Evolutionary conservation across 2,329 filamentous ascomycete species (phyloP), one percentile per base, ranked within the genome.

Genomic region (Colletotrichum tropicicola): DNA sequence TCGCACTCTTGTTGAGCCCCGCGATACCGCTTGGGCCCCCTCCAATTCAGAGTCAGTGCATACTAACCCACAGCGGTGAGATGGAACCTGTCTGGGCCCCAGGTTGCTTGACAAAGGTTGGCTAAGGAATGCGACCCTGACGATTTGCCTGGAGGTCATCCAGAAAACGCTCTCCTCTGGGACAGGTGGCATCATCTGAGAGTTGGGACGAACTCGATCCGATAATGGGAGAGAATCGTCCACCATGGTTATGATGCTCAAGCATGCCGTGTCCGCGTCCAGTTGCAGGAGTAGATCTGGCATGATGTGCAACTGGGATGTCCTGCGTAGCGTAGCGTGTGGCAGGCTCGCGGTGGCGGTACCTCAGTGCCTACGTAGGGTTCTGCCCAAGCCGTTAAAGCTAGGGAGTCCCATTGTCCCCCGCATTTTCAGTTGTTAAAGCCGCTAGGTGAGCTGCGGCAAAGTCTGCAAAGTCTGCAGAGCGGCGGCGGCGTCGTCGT

Each of bases 201-300:
- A 62, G 56, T 60, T 62, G 56, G 56, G 65, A 66, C 48, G 65
- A 66, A 66, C 65, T 52, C 17, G 44, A 66, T 57, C 52, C 41
- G 56, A 48, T 32, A 27, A 48, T 13, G 28, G 37, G n/a, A 9
- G 56, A 59, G 52, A 51, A 39, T 59, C 23, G 39, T 27, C 19
- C 23, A 32, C 25, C 28, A 52, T 43, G 13, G 15, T 51, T 19
- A 48, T 39, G 8, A 12, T 44, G 21, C 6, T 17, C 27, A 27
- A 49, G 17, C 23, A 27, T 41, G 45, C 47, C 51, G 37, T 30
- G 39, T 54, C 43, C 47, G 41, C 25, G 32, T 49, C 61, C 39
- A 21, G 39, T 60, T 65, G 61, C 65, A 65, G 66, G 35, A 51
- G 43, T 64, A 48, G 59, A 63, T 65, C 52, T 57, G 58, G 57